These are phyloP conservation scores for Boletus barrowsii DNA, from an alignment of 768 basidiomycete genomes.

Conservation along the genomic window DNA sequence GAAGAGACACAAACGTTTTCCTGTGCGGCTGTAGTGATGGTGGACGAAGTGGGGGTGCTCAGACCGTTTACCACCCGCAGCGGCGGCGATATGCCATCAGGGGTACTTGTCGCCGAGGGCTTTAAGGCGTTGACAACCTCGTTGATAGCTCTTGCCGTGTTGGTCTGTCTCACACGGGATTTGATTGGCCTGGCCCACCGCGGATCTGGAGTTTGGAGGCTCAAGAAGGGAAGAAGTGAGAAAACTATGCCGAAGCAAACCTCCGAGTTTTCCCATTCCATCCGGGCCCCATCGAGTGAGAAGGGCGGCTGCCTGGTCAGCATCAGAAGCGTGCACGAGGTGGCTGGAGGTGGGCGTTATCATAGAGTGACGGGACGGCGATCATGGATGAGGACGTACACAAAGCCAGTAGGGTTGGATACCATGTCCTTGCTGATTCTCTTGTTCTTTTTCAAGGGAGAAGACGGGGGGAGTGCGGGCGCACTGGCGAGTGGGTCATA, in stretches of 20 bases:
- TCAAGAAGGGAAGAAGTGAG: constrained; percentile 21
- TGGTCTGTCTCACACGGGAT: constrained; percentile 61
- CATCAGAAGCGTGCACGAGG: constrained; percentile 87
- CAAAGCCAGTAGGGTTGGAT: constrained; percentile 75
- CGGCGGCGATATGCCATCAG: constrained; percentile 44
- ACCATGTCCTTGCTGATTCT: constrained; percentile 89
- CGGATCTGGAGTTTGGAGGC: constrained; percentile 56
- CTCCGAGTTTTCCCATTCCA: constrained; percentile 83
- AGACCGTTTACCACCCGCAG: constrained; percentile 80
- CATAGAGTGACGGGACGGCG: constrained; percentile 9
- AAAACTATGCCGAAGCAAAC: constrained; percentile 41
- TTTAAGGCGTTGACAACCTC: constrained; percentile 72
- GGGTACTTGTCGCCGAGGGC: constrained; percentile 45
- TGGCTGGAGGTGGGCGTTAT: constrained; percentile 50
- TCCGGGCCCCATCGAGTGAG: constrained; percentile 88
- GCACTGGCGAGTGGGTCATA: constrained; percentile 52
- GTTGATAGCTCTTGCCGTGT: constrained; percentile 71
- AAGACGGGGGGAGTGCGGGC: constrained; percentile 30
- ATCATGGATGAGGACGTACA: constrained; percentile 51
- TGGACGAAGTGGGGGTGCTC: constrained; percentile 66
- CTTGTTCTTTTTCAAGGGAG: constrained; percentile 50
- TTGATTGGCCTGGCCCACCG: constrained; percentile 89
- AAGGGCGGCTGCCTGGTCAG: constrained; percentile 82
- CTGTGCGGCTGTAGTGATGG: constrained; percentile 70
- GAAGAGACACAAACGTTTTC: constrained; percentile 57